phyloP scores from a whole-genome alignment of 768 basidiomycete species.

The Tylopilus subfusipes region DNA sequence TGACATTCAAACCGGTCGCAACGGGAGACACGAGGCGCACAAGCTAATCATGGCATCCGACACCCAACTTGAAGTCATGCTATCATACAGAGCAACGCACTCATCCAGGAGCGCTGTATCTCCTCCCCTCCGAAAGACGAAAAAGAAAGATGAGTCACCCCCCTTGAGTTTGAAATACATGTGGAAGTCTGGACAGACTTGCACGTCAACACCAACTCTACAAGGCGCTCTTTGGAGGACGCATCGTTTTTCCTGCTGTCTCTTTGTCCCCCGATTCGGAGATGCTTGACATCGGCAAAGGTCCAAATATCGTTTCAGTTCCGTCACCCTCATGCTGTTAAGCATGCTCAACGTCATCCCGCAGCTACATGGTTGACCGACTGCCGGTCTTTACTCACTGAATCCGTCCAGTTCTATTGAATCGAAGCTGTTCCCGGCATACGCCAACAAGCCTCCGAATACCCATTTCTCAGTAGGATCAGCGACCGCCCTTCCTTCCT shows the following conservation, averaged over 20 bases:
- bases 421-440: neutral
- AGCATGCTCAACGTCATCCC: neutral
- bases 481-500: constrained; percentile 19
- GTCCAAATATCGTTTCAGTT: constrained; percentile 15
- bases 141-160: constrained; percentile 6
- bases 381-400: constrained; percentile 6
- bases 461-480: constrained; percentile 14
- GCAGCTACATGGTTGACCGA: constrained; percentile 19
- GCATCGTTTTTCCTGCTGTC: constrained; percentile 12
- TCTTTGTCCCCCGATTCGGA: constrained; percentile 6
- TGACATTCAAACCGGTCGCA: no score
- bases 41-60: neutral
- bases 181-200: constrained; percentile 2
- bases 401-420: constrained; percentile 14
- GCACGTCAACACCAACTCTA: constrained; percentile 18
- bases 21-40: neutral
- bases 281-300: constrained; percentile 22
- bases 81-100: neutral
- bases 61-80: neutral
- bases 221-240: constrained; percentile 14
- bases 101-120: constrained; percentile 17
- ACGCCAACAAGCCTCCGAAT: neutral
- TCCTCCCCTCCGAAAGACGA: constrained; percentile 25
- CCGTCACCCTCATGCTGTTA: no score
- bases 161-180: neutral